Conservation (phyloP, 2,329 filamentous ascomycete species). For the Sclerotinia borealis region DNA sequence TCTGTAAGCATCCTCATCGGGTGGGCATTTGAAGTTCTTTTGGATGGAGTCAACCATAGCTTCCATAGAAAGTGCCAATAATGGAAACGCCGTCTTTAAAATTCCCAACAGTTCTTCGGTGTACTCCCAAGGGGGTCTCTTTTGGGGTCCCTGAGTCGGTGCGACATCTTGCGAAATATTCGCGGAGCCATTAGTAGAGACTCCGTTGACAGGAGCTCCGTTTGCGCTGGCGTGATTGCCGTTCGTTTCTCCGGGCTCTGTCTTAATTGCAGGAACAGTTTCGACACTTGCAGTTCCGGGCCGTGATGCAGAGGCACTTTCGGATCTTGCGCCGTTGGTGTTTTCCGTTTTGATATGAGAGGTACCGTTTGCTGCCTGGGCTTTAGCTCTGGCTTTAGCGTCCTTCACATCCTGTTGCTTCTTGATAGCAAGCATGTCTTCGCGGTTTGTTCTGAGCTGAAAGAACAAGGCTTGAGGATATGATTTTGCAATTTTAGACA, state of each 20-base stretch:
- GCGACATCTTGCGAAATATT: slow-evolving; percentile 25
- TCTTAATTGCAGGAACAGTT: slow-evolving; percentile 26
- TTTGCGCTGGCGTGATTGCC: slow-evolving; percentile 6
- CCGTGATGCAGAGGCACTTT: slow-evolving; percentile 31
- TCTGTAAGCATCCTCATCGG: slow-evolving; percentile 95
- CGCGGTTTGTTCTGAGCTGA: slow-evolving; percentile 83
- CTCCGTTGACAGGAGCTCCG: slow-evolving; percentile 14
- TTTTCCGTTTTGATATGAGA: slow-evolving; percentile 27
- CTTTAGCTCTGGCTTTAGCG: slow-evolving; percentile 40
- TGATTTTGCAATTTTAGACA: slow-evolving; percentile 89
- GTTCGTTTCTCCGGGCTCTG: slow-evolving; percentile 28
- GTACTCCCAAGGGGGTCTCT: slow-evolving; percentile 91
- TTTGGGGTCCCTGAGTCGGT: slow-evolving; percentile 6
- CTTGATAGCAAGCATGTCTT: slow-evolving; percentile 90
- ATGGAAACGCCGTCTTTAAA: slow-evolving; percentile 92
- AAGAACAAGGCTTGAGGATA: slow-evolving; percentile 97
- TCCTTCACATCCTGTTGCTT: slow-evolving; percentile 78
- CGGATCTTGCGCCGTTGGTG: slow-evolving; percentile 19
- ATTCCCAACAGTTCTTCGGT: slow-evolving; percentile 93
- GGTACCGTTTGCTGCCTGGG: slow-evolving; percentile 16
- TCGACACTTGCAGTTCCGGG: slow-evolving; percentile 41
- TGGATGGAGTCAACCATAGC: slow-evolving; percentile 99
- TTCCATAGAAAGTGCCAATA: slow-evolving; percentile 96
- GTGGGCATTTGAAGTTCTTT: slow-evolving; percentile 98
- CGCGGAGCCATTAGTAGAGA: slow-evolving; percentile 40